Evolutionary conservation across 1,284 basidiomycete genomes (phyloP).

Genomic region (Athelia sp.): DNA sequence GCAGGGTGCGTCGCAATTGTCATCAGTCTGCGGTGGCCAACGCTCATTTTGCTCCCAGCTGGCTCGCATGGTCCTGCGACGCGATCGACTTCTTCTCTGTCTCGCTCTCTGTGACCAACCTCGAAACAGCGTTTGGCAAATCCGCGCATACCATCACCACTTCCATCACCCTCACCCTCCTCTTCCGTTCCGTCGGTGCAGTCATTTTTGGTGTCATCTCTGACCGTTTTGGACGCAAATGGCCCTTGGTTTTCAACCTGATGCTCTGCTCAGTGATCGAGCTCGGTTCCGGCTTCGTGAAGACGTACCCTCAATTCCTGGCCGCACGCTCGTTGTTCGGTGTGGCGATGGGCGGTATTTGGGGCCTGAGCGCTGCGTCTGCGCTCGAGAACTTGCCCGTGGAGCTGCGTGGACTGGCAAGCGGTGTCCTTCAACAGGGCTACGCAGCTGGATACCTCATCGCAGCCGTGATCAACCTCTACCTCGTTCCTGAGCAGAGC

Average conservation of each 20-base stretch:
- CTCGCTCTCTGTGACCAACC: slow-evolving; percentile 60
- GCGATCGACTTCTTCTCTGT: slow-evolving; percentile 84
- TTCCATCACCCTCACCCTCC: slow-evolving; percentile 86
- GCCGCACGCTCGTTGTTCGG: slow-evolving; percentile 77
- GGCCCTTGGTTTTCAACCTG: slow-evolving; percentile 82
- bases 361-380: slow-evolving; percentile 78
- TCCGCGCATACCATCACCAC: slow-evolving; percentile 52
- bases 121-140: slow-evolving; percentile 50
- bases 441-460: slow-evolving; percentile 62
- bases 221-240: slow-evolving; percentile 89
- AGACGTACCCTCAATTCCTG: slow-evolving; percentile 65
- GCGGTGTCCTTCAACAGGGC: slow-evolving; percentile 82
- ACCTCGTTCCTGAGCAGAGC: slow-evolving; percentile 51
- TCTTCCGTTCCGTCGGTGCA: slow-evolving; percentile 87
- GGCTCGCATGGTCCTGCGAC: slow-evolving; percentile 79
- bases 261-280: slow-evolving; percentile 71
- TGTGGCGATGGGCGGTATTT: slow-evolving; percentile 84
- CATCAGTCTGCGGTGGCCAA: not conserved
- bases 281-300: slow-evolving; percentile 73
- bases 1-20: not conserved
- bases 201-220: slow-evolving; percentile 76
- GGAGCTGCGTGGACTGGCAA: slow-evolving; percentile 80
- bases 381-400: slow-evolving; percentile 89
- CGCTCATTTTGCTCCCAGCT: slow-evolving; percentile 36
- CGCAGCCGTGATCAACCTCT: slow-evolving; percentile 74